These are phyloP conservation scores for Dictyostelium purpureum DNA, from an alignment of 78 protist species.

Conservation along the genomic window DNA sequence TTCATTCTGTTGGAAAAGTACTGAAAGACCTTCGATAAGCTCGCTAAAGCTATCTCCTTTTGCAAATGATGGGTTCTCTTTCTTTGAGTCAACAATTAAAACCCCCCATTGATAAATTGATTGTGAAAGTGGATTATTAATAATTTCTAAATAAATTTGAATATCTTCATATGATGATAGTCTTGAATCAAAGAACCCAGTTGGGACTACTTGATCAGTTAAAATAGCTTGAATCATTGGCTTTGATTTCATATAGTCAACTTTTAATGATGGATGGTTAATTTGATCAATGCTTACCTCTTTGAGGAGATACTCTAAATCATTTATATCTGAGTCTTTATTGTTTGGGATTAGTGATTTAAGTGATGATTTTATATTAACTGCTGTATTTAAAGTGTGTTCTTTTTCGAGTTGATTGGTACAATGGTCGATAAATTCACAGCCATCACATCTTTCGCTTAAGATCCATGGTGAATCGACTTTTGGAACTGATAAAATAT, in stretches of 20 bases:
- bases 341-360: not conserved
- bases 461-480: constrained; percentile 24
- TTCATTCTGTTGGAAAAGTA: not conserved
- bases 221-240: constrained; percentile 2
- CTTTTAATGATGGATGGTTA: not conserved
- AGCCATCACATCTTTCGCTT: constrained; percentile 64
- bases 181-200: not conserved
- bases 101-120: constrained; percentile 18
- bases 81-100: not conserved
- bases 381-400: not conserved
- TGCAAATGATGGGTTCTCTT: not conserved
- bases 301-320: not conserved
- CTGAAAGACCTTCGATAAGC: not conserved
- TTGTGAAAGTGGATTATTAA: constrained; percentile 8
- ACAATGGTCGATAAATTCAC: constrained; percentile 53
- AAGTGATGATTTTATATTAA: not conserved
- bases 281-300: not conserved
- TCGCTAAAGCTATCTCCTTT: not conserved
- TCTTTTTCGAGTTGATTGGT: constrained; percentile 15
- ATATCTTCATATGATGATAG: constrained; percentile 38
- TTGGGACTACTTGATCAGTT: not conserved
- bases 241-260: not conserved
- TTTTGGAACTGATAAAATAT: constrained; percentile 21
- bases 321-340: not conserved
- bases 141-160: not conserved